Conservation (phyloP, 169 alveolate species). For the Hepatocystis sp. region DNA sequence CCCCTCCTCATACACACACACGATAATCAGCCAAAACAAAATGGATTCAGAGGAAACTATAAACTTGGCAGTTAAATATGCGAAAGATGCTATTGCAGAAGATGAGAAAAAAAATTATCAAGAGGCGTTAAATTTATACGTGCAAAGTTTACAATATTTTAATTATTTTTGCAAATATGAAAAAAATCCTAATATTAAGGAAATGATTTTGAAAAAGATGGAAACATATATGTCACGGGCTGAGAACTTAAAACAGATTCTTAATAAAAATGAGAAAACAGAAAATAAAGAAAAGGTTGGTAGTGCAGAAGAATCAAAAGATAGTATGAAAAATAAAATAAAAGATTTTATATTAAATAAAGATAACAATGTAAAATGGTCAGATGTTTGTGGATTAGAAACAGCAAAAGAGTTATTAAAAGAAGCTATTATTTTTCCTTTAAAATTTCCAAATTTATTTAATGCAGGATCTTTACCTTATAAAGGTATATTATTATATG, state of each 20-base stretch:
- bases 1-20: no score
- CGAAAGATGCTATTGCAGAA: constrained; percentile 74
- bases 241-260: constrained; percentile 78
- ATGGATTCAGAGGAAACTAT: constrained; percentile 77
- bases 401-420: constrained; percentile 93
- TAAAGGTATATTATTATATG: constrained; percentile 75
- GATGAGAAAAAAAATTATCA: constrained; percentile 76
- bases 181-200: constrained; percentile 80
- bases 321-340: constrained; percentile 71
- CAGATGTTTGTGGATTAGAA: constrained; percentile 96
- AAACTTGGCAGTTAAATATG: constrained; percentile 65
- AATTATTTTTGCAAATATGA: constrained; percentile 76
- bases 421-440: constrained; percentile 97
- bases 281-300: constrained; percentile 60
- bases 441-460: constrained; percentile 95
- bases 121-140: constrained; percentile 73
- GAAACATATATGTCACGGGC: constrained; percentile 83
- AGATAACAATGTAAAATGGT: constrained; percentile 94
- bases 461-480: constrained; percentile 83
- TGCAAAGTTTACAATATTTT: constrained; percentile 75
- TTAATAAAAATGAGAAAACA: constrained; percentile 60
- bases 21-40: no score
- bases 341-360: constrained; percentile 57
- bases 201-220: constrained; percentile 81
- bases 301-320: constrained; percentile 52